These are phyloP conservation scores for Yamadazyma taylorii DNA, from an alignment of 1,139 yeast species.

Conservation along the genomic window DNA sequence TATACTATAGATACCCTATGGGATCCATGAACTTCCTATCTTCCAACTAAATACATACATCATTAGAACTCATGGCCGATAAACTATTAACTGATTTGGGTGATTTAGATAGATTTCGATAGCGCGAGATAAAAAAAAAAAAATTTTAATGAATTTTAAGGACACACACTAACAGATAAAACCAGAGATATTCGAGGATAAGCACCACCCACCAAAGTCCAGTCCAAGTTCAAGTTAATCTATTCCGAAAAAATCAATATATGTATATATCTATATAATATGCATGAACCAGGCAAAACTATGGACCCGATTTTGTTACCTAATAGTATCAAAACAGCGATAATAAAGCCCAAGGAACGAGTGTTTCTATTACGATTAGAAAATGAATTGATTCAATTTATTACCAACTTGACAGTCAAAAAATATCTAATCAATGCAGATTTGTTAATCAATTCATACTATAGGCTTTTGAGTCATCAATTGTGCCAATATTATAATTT, in stretches of 20 bases:
- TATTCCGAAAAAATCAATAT: no score
- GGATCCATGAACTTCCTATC: conserved; percentile 5
- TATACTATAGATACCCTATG: neutral
- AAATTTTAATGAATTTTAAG: no score
- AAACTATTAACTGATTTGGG: no score
- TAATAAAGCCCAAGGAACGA: conserved; percentile 5
- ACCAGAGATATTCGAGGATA: no score
- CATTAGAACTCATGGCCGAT: conserved; percentile 22
- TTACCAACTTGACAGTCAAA: conserved; percentile 17
- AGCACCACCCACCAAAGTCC: no score
- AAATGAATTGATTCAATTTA: conserved; percentile 41
- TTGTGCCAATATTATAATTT: conserved; percentile 65
- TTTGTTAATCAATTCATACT: conserved; percentile 63
- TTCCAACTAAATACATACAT: conserved; percentile 17
- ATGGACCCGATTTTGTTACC: conserved; percentile 13
- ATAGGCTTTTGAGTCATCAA: conserved; percentile 64
- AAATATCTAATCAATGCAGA: conserved; percentile 21
- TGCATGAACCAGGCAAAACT: no score
- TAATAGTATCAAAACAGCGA: conserved; percentile 37
- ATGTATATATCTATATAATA: no score
- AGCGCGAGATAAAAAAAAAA: neutral
- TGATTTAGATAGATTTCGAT: no score
- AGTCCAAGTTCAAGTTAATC: no score
- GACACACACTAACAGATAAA: no score
- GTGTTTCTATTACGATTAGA: conserved; percentile 54